A percentile compares a stretch with the other conserved stretches of the same genome.
phyloP scores from a whole-genome alignment of 139 green algal species.

The Volvox africanus region DNA sequence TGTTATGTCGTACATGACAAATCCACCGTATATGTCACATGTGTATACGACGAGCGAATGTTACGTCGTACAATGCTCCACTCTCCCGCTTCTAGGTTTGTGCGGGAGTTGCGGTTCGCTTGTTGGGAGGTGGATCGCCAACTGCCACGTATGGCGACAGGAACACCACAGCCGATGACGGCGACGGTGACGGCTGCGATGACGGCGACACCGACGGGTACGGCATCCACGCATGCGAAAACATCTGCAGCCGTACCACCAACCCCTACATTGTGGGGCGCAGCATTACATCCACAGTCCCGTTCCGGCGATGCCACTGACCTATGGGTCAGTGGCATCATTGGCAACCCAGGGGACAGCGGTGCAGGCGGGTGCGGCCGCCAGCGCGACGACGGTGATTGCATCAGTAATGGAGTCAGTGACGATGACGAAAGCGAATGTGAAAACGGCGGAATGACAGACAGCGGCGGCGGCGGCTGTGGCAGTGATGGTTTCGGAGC shows the following conservation, averaged over 20 bases:
- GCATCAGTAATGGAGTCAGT: too few relatives aligned
- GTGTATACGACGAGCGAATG: too few relatives aligned
- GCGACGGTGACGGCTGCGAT: neutral
- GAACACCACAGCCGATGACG: neutral
- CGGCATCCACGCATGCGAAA: slow-evolving; percentile 21
- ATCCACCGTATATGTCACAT: too few relatives aligned
- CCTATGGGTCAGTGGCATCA: too few relatives aligned
- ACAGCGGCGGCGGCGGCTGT: neutral
- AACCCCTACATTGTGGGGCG: neutral
- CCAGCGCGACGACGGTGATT: too few relatives aligned
- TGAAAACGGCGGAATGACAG: neutral
- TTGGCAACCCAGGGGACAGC: too few relatives aligned
- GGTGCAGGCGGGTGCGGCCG: too few relatives aligned
- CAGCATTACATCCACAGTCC: too few relatives aligned
- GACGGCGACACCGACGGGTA: slow-evolving; percentile 38
- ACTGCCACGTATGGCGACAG: slow-evolving; percentile 75
- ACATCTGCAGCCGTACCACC: neutral
- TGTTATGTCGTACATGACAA: too few relatives aligned
- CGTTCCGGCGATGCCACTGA: too few relatives aligned
- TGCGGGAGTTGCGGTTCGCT: slow-evolving; percentile 68
- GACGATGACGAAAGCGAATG: too few relatives aligned
- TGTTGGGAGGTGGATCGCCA: slow-evolving; percentile 72
- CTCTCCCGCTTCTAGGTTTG: slow-evolving; percentile 34
- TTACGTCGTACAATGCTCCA: neutral
- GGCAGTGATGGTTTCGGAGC: slow-evolving; percentile 8